Evolutionary conservation across 257 asterid species (phyloP), one percentile per base, ranked within the genome.

Genomic region (Osmanthus fragrans): DNA sequence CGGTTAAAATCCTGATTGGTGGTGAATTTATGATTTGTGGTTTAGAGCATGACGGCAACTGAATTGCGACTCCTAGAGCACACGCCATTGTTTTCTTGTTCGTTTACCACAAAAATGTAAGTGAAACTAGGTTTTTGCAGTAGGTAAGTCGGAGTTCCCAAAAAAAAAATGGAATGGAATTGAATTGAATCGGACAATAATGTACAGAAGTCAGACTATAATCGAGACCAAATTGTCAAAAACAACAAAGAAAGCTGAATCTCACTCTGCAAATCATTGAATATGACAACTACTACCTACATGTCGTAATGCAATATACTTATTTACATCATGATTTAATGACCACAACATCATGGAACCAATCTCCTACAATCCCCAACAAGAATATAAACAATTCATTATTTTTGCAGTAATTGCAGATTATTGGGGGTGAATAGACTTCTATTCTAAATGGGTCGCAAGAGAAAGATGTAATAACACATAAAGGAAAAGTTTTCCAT

Each of bases 381-480:
- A 30, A 30, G 32, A 30, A 30, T 30, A 30, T 1, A 30, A 30
- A 30, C 32, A 30, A 21, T 51, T 36, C 8, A 42, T 51, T 56
- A 56, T 33, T 37, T 74, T 70, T 63, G 0, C 37, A 47, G 40
- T 25, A 19, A n/a, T 63, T 67, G 72, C 77, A 49, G 77, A 73
- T 63, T 39, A 36, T 10, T 74, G 23, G 27, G n/a, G 65, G 70
- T 63, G 70, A 72, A 33, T 71, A 32, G 71, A 19, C 64, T 34
- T 40, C 78, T 84, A 25, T 68, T 25, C 15, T 47, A 82, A 75
- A 86, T 87, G 89, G 82, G 85, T 76, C 76, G 89, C 69, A 77
- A 81, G 85, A 74, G 69, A 63, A 25, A 63, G 34, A 25, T 8
- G 33, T 25, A 63, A 58, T 3, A 7, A 40, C 47, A 25, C 68